Base-by-base conservation (phyloP, 2,329 filamentous ascomycete genomes). In the Beauveria brongniartii region DNA sequence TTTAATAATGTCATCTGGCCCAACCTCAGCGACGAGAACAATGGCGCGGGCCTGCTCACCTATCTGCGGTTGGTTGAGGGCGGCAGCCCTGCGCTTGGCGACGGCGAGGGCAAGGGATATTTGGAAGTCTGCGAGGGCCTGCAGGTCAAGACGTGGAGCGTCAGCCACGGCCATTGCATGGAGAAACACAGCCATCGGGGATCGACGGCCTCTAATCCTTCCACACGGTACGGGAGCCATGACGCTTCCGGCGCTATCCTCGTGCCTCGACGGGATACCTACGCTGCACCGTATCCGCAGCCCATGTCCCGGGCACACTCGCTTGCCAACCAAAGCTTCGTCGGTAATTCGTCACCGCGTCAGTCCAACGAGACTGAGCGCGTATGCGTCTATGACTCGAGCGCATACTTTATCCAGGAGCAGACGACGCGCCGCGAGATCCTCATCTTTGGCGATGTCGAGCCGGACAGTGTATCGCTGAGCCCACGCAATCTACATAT, bases 1-100 rank as follows among this genome's bases (percentile, higher is more conserved):
- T 99, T 99, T 78, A 99, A 99, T 74, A 95, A 97, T 69, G 79
- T 96, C 62, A 96, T 97, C 59, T 99, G 94, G 94, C 94, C 94
- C 0, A 99, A 99, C 67, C 77, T 99, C 44, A 95, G 91, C 0
- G 93, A 99, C 69, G 94, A 99, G 75, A 94, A 96, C 71, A 92
- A 92, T 40, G 94, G 94, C 26, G 92, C 92, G 4, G 94, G 94
- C 0, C 81, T 99, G 30, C 86, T 99, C 40, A 96, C 91, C 0
- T 97, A 96, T 67, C 87, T 92, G 71, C 85, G 94, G 18, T 79
- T 99, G 10, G 87, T 91, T 5, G 92, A 97, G 70, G 93, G 92
- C 12, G 93, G 93, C 3, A 94, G 93, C 63, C 86, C 89, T 2
- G 87, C 90, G 28, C 78, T 96, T 7, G 92, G 92, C 2, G 87